A percentile compares a stretch with the other conserved stretches of the same genome.
These are phyloP conservation scores for Gossypium trilobum DNA, from an alignment of 441 rosid species.

Conservation along the genomic window DNA sequence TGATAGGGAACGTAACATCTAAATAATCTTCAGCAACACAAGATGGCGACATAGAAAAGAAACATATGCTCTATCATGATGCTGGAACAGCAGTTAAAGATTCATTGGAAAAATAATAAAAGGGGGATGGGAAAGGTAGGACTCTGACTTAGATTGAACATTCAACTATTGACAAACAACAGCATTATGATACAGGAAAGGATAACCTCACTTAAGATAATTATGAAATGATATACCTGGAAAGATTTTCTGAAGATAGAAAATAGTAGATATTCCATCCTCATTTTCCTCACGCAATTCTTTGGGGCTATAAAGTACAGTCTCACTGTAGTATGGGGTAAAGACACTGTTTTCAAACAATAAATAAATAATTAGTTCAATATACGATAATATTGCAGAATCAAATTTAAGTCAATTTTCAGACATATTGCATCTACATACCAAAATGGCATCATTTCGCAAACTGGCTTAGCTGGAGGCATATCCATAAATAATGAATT, in stretches of 20 bases:
- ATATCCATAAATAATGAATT: constrained; percentile 95
- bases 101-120: neutral
- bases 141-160: neutral
- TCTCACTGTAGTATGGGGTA: constrained; percentile 99
- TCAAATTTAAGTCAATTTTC: neutral
- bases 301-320: constrained; percentile 87
- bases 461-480: constrained; percentile 87
- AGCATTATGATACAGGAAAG: neutral
- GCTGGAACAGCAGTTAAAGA: neutral
- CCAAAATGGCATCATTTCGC: constrained; percentile 89
- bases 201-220: neutral
- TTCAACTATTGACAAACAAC: constrained; percentile 1
- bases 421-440: constrained; percentile 18
- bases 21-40: neutral
- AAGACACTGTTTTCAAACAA: constrained; percentile 59
- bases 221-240: constrained; percentile 55
- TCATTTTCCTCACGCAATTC: constrained; percentile 91
- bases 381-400: neutral
- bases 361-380: constrained; percentile 16
- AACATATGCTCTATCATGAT: neutral
- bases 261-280: constrained; percentile 95
- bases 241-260: constrained; percentile 97
- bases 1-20: neutral
- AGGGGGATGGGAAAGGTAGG: neutral
- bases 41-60: neutral